phyloP scores from a whole-genome alignment of 2,329 filamentous ascomycete species.

The Cytospora paraplurivora region DNA sequence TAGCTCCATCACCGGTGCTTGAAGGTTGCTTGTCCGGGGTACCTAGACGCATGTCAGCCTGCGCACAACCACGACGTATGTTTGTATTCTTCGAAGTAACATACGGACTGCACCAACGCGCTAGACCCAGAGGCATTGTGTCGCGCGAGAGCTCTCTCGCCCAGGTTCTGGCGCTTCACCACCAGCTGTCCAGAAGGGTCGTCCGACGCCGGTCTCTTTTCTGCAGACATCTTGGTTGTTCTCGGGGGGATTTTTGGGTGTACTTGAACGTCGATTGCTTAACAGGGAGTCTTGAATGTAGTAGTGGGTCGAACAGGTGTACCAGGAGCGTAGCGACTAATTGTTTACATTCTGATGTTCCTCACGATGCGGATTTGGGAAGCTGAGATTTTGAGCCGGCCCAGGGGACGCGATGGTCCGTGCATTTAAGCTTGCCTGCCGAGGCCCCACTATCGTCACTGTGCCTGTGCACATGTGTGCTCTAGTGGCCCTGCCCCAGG shows the following conservation, averaged over 20 bases:
- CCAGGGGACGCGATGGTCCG: constrained; percentile 16
- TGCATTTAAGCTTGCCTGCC: constrained; percentile 25
- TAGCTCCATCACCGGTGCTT: constrained; percentile 93
- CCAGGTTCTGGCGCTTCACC: constrained; percentile 84
- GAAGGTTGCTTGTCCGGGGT: constrained; percentile 77
- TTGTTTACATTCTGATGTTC: constrained; percentile 12
- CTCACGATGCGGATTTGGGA: background rate
- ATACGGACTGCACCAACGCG: constrained; percentile 55
- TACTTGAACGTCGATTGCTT: constrained; percentile 9
- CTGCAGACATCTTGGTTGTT: constrained; percentile 71
- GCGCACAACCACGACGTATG: constrained; percentile 27
- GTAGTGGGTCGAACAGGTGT: background rate
- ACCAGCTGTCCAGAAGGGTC: constrained; percentile 80
- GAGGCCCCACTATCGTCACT: constrained; percentile 8
- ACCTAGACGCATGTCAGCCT: constrained; percentile 52
- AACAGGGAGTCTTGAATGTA: background rate
- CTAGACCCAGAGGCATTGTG: constrained; percentile 51
- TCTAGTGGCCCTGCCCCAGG: too few species aligned
- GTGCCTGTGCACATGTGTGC: too few species aligned
- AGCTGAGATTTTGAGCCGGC: constrained; percentile 22
- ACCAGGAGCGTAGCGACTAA: background rate
- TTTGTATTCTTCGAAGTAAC: constrained; percentile 31
- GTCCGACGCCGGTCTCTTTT: constrained; percentile 88
- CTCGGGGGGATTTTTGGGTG: constrained; percentile 22
- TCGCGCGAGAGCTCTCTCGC: constrained; percentile 51